Base-by-base conservation (phyloP, 192 early-diverging fungal genomes). In the Cladochytrium replicatum region DNA sequence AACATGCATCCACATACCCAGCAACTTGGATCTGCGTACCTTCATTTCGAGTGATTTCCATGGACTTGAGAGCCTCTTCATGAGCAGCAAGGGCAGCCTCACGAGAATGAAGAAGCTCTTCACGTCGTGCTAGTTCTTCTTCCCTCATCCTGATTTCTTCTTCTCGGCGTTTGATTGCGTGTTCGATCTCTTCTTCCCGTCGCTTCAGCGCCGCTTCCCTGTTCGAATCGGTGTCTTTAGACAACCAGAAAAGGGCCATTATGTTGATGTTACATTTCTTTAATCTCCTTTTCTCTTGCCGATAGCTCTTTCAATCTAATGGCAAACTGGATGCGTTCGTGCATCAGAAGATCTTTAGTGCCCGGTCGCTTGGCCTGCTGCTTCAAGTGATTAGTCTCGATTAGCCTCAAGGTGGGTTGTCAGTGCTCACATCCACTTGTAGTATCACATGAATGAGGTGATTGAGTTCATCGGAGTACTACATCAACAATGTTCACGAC, bases 401-500 rank as follows among this genome's bases (percentile, higher is more conserved):
- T 50, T 26, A 42, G 44, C 40, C 15, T 50, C n/a, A 30, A 9
- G 29, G 0, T 15, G 15, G 15, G 32, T 22, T 31, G 32, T 7
- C 27, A 32, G 5, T 21, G 49, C 68, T 45, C 66, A 79, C 80
- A 34, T 78, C 70, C 2, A 74, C 61, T 27, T 68, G 67, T 34
- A 83, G 57, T 77, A 83, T 83, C 6, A 52, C 57, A 25, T 54
- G 50, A n/a, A 82, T 67, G 22, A 75, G 49, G 7, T 59, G 43
- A 23, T 48, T 32, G 9, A 70, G 47, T 29, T 70, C 68, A 9
- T 26, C 9, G 2, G 63, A 66, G 43, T 55, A 70, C 60, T 59
- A 17, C 13, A 23, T n/a, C 7, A 43, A 25, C 48, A 22, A 43
- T 21, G 6, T 30, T 41, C 22, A 24, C 6, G 1, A 4, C 4